Evolutionary conservation across 2,329 filamentous ascomycete species (phyloP).

Genomic region (Boeremia lycopersici): DNA sequence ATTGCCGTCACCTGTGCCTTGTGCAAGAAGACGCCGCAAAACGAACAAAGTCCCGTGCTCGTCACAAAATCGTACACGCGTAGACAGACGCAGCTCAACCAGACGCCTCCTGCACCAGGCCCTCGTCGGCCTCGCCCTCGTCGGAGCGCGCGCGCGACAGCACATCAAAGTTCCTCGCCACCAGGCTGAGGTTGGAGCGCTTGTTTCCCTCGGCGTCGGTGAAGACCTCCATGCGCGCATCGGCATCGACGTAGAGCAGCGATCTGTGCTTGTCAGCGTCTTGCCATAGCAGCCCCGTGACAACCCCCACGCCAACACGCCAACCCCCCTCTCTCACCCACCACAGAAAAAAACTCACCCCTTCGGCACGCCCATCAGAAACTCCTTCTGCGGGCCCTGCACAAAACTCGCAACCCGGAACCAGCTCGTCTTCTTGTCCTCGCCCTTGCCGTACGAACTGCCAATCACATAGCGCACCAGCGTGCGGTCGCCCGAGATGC

Average conservation of each 20-base stretch:
- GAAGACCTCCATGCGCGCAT: slow-evolving; percentile 67
- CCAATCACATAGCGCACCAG: slow-evolving; percentile 79
- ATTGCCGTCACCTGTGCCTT: too few species aligned
- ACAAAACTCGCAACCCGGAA: slow-evolving; percentile 79
- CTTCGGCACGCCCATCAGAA: slow-evolving; percentile 75
- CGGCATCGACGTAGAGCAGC: slow-evolving; percentile 82
- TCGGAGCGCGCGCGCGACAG: slow-evolving; percentile 35
- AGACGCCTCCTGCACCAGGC: slow-evolving; percentile 39
- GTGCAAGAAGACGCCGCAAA: too few species aligned
- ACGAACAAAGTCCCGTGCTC: slow-evolving; percentile 1
- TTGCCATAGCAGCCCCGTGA: not conserved
- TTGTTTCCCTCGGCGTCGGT: slow-evolving; percentile 74
- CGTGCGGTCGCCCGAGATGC: slow-evolving; percentile 75
- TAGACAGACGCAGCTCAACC: slow-evolving; percentile 13
- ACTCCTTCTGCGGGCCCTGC: slow-evolving; percentile 73
- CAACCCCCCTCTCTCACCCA: not conserved
- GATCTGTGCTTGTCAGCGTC: slow-evolving; percentile 63
- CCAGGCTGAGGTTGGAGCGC: slow-evolving; percentile 68
- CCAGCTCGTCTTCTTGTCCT: slow-evolving; percentile 82
- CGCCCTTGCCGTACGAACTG: slow-evolving; percentile 63
- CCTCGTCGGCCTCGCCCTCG: slow-evolving; percentile 38
- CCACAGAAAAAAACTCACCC: slow-evolving; percentile 61
- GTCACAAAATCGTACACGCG: slow-evolving; percentile 12
- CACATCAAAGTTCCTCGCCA: slow-evolving; percentile 63
- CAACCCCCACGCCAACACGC: not conserved